phyloP scores from a whole-genome alignment of 139 green algal species.

The Choricystis sp. region DNA sequence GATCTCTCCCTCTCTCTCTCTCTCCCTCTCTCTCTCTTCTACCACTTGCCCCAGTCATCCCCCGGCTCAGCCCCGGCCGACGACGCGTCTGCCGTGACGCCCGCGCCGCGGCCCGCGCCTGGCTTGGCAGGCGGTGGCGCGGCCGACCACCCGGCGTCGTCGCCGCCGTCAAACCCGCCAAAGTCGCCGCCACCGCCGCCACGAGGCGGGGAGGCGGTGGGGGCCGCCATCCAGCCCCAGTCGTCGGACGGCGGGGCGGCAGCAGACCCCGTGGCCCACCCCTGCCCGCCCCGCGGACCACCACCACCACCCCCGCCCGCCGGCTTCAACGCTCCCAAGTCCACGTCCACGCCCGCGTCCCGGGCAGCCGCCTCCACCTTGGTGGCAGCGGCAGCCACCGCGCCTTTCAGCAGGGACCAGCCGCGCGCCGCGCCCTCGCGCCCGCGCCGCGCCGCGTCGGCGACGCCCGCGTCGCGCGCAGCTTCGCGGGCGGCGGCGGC shows the following conservation, averaged over 20 bases:
- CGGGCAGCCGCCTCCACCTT: constrained; percentile 21
- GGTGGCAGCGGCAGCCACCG: constrained; percentile 20
- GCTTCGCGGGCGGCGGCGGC: constrained; percentile 5
- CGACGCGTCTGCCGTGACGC: constrained; percentile 6
- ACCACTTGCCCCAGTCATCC: constrained; percentile 25
- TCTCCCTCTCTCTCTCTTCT: neutral
- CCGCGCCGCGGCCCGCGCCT: constrained; percentile 1
- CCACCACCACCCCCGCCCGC: neutral
- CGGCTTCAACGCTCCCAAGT: constrained; percentile 20
- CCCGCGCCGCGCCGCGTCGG: constrained; percentile 20
- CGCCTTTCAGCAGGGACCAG: constrained; percentile 27
- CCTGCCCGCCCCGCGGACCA: neutral
- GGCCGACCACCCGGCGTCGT: neutral
- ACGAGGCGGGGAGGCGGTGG: neutral
- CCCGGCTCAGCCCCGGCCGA: constrained; percentile 2
- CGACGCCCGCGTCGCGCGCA: constrained; percentile 4
- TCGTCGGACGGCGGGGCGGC: neutral
- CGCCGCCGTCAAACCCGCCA: constrained; percentile 1
- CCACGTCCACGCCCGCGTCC: constrained; percentile 28
- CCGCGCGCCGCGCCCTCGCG: constrained; percentile 26
- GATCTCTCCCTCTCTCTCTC: neutral
- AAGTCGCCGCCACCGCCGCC: neutral
- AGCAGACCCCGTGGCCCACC: neutral
- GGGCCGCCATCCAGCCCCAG: neutral
- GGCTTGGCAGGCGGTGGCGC: neutral